phyloP scores from a whole-genome alignment of 2,329 filamentous ascomycete genomes.

The Aspergillus sojae region DNA sequence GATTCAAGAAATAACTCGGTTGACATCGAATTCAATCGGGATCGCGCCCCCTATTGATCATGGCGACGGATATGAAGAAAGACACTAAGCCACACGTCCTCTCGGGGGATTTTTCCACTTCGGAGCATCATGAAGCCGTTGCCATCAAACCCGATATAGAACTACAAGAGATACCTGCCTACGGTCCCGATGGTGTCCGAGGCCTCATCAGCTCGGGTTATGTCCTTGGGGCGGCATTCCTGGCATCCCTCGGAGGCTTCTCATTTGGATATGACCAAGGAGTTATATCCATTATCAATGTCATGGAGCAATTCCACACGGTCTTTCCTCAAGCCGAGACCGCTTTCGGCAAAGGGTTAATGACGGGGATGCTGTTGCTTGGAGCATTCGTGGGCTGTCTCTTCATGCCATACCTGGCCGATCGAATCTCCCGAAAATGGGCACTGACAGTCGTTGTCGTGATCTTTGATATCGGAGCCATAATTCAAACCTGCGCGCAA shows the following conservation, averaged over 20 bases:
- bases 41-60: background rate
- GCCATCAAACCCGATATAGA: background rate
- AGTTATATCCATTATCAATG: constrained; percentile 48
- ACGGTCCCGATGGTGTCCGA: constrained; percentile 33
- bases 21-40: background rate
- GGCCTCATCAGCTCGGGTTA: constrained; percentile 41
- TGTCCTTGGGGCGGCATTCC: constrained; percentile 46
- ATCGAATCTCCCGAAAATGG: constrained; percentile 47
- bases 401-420: constrained; percentile 43
- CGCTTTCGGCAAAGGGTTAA: constrained; percentile 44
- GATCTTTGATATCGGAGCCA: constrained; percentile 48
- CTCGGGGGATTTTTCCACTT: background rate
- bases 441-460: constrained; percentile 34
- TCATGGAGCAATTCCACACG: constrained; percentile 49
- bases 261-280: constrained; percentile 50
- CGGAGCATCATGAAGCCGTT: background rate
- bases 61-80: background rate
- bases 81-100: background rate
- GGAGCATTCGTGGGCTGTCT: constrained; percentile 38
- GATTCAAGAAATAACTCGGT: background rate
- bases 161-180: constrained; percentile 13
- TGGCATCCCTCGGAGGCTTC: constrained; percentile 46
- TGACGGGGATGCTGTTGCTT: constrained; percentile 49
- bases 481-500: constrained; percentile 38
- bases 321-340: constrained; percentile 39